phyloP scores from a whole-genome alignment of 192 early-diverging fungal genomes.

The Podila verticillata region DNA sequence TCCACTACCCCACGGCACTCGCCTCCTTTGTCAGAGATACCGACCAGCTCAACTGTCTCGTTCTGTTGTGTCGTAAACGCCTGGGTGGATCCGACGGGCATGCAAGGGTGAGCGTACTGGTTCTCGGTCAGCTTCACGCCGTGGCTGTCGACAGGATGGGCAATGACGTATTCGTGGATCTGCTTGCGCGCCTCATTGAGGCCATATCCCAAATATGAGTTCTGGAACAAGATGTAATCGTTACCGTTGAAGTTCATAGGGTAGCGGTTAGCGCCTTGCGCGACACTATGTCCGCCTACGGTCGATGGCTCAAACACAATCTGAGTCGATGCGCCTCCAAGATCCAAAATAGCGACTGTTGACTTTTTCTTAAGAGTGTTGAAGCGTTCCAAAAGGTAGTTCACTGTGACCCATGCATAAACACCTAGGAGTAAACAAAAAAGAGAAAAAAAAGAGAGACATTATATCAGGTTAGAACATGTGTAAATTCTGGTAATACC shows the following conservation, averaged over 20 bases:
- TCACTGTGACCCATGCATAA: conserved; percentile 99
- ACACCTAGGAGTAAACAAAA: conserved; percentile 61
- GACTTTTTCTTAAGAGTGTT: conserved; percentile 57
- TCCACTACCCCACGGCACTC: conserved; percentile 63
- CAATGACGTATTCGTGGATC: conserved; percentile 66
- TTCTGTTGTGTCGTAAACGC: conserved; percentile 10
- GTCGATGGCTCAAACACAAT: conserved; percentile 93
- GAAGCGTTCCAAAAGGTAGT: conserved; percentile 83
- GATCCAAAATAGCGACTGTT: conserved; percentile 93
- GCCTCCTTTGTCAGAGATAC: conserved; percentile 65
- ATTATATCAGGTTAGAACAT: neutral
- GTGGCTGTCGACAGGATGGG: conserved; percentile 26
- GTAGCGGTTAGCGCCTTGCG: conserved; percentile 78
- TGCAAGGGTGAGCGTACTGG: conserved; percentile 64
- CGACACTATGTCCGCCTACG: conserved; percentile 49
- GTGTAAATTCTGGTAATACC: neutral
- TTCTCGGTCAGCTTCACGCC: conserved; percentile 33
- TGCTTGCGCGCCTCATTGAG: conserved; percentile 85
- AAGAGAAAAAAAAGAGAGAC: neutral
- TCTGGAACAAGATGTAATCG: conserved; percentile 89
- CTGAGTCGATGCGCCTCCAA: conserved; percentile 97
- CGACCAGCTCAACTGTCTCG: conserved; percentile 56
- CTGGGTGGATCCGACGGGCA: conserved; percentile 34
- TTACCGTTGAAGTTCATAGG: conserved; percentile 76
- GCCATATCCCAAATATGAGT: conserved; percentile 95